These are phyloP conservation scores for Aschersonia sp. DNA, from an alignment of 2,329 filamentous ascomycete genomes.

Conservation along the genomic window DNA sequence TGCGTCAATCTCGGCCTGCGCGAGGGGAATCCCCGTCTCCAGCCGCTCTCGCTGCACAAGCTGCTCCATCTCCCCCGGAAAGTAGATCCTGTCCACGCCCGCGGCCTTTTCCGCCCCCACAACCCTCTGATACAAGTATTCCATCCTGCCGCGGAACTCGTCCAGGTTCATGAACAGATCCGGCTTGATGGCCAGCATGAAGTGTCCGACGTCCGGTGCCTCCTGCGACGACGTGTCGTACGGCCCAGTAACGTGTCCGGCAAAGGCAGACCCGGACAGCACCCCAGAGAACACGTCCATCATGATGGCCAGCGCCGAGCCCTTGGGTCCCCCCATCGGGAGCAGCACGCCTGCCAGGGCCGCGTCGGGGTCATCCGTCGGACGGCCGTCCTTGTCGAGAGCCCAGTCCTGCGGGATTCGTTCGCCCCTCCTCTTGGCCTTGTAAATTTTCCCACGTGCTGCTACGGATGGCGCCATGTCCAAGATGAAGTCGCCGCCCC, in stretches of 20 bases:
- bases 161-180: conserved; percentile 59
- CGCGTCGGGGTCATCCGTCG: conserved; percentile 55
- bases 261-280: conserved; percentile 63
- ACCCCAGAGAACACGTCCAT: conserved; percentile 83
- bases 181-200: conserved; percentile 57
- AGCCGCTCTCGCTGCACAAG: conserved; percentile 33
- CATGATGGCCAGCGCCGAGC: conserved; percentile 63
- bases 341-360: conserved; percentile 70
- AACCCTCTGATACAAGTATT: conserved; percentile 37
- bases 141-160: conserved; percentile 51
- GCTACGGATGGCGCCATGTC: conserved; percentile 61
- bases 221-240: conserved; percentile 49
- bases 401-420: conserved; percentile 64
- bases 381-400: conserved; percentile 51
- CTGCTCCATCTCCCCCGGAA: conserved; percentile 49
- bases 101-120: conserved; percentile 37
- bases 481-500: conserved; percentile 41
- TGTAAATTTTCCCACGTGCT: conserved; percentile 59
- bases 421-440: conserved; percentile 50
- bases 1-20: conserved; percentile 38
- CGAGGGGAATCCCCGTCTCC: conserved; percentile 42
- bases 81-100: conserved; percentile 44
- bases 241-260: conserved; percentile 59
- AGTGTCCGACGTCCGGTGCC: conserved; percentile 59
- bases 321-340: conserved; percentile 75